Evolutionary conservation across 305 asterid genomes (phyloP).

Genomic region (Withania somnifera): DNA sequence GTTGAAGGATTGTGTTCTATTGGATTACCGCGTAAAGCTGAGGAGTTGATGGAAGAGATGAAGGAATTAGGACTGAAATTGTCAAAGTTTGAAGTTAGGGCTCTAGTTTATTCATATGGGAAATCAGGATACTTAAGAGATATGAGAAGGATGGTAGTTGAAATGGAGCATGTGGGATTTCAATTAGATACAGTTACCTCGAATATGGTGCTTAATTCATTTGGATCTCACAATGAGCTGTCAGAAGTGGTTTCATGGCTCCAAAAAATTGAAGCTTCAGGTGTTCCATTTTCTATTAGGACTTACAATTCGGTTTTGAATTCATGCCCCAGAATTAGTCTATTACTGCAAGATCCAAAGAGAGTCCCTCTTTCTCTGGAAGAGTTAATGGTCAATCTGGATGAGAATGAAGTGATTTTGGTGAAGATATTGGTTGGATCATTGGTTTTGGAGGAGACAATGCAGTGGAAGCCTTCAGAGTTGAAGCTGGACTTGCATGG

Average conservation of each 20-base stretch:
- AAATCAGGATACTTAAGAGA: slow-evolving; percentile 52
- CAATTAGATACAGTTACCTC: slow-evolving; percentile 59
- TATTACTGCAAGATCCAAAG: slow-evolving; percentile 38
- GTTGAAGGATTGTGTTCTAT: slow-evolving; percentile 46
- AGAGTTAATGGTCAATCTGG: slow-evolving; percentile 35
- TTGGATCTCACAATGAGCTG: slow-evolving; percentile 51
- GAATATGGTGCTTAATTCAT: slow-evolving; percentile 74
- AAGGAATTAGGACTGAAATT: slow-evolving; percentile 36
- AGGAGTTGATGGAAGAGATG: slow-evolving; percentile 57
- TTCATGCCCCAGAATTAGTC: slow-evolving; percentile 43
- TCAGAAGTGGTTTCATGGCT: slow-evolving; percentile 53
- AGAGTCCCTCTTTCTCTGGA: slow-evolving; percentile 39
- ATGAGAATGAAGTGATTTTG: slow-evolving; percentile 33
- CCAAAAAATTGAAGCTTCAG: slow-evolving; percentile 41
- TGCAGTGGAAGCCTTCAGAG: slow-evolving; percentile 45
- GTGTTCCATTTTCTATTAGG: slow-evolving; percentile 40
- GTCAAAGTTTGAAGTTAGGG: slow-evolving; percentile 46
- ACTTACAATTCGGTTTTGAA: slow-evolving; percentile 71
- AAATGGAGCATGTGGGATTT: slow-evolving; percentile 52
- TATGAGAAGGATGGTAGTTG: slow-evolving; percentile 46
- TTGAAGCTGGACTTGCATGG: slow-evolving; percentile 88
- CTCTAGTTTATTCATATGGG: slow-evolving; percentile 68
- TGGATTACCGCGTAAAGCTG: slow-evolving; percentile 59
- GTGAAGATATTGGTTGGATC: slow-evolving; percentile 47
- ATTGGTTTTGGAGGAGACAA: slow-evolving; percentile 34